Evolutionary conservation across 2,329 filamentous ascomycete species (phyloP).

Genomic region (Cercospora citrullina): DNA sequence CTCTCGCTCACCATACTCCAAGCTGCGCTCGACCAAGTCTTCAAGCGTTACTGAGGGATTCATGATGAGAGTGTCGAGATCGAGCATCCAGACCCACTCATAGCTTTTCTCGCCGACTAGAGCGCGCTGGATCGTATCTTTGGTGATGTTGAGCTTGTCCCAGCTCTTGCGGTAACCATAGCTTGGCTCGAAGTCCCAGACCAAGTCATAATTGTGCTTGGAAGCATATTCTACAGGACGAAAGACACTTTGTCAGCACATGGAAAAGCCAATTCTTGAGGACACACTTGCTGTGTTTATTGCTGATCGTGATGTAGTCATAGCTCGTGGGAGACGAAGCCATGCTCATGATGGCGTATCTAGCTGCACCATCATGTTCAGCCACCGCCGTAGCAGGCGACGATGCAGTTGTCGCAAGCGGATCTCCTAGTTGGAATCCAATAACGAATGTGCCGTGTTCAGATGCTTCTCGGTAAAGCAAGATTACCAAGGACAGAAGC

Average conservation of each 20-base stretch:
- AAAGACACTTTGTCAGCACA: neutral
- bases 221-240: slow-evolving; percentile 35
- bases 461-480: neutral
- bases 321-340: slow-evolving; percentile 14
- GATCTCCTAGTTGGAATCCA: neutral
- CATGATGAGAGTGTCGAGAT: slow-evolving; percentile 46
- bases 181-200: slow-evolving; percentile 44
- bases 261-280: neutral
- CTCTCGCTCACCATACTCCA: slow-evolving; percentile 30
- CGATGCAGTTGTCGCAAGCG: neutral
- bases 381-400: neutral
- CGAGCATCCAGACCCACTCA: slow-evolving; percentile 48
- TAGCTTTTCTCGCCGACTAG: slow-evolving; percentile 34
- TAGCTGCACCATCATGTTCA: slow-evolving; percentile 1
- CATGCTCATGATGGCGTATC: slow-evolving; percentile 21
- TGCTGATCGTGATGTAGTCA: slow-evolving; percentile 19
- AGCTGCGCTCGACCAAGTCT: slow-evolving; percentile 40
- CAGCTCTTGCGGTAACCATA: slow-evolving; percentile 37
- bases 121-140: slow-evolving; percentile 5
- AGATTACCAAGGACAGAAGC: neutral
- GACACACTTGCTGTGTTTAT: slow-evolving; percentile 12
- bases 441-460: neutral
- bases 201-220: slow-evolving; percentile 44
- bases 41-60: slow-evolving; percentile 41
- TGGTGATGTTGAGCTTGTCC: slow-evolving; percentile 43